Percentiles rank a stretch among this genome's conserved stretches.
Conservation (phyloP, 1,139 yeast species). For the Yamadazyma atmosphaerica region DNA sequence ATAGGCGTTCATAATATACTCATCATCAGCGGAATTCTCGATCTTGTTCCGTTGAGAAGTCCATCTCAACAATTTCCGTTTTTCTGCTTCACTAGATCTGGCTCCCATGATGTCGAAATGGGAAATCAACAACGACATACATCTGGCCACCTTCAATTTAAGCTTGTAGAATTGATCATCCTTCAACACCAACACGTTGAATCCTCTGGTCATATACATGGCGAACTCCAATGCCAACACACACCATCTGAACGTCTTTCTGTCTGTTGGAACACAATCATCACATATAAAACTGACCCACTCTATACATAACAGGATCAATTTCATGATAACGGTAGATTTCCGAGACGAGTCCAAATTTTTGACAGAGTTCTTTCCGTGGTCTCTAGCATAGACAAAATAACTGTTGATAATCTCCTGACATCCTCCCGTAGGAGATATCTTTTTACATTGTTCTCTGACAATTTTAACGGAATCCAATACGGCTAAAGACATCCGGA, state of each 20-base stretch:
- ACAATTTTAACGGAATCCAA: conserved; percentile 63
- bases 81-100: conserved; percentile 81
- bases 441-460: conserved; percentile 41
- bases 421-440: conserved; percentile 52
- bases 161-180: conserved; percentile 74
- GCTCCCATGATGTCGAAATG: conserved; percentile 99
- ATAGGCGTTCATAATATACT: conserved; percentile 52
- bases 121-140: conserved; percentile 89
- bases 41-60: conserved; percentile 47
- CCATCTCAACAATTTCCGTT: conserved; percentile 54
- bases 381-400: conserved; percentile 81
- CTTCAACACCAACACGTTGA: conserved; percentile 77
- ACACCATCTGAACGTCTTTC: conserved; percentile 93
- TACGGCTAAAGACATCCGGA: conserved; percentile 66
- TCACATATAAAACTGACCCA: conserved; percentile 95
- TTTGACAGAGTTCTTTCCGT: conserved; percentile 71
- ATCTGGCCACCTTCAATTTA: conserved; percentile 85
- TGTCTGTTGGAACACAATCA: conserved; percentile 91
- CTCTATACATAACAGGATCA: conserved; percentile 76
- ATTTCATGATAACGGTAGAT: conserved; percentile 67
- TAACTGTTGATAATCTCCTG: conserved; percentile 78
- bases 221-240: conserved; percentile 94
- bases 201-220: conserved; percentile 91
- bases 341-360: conserved; percentile 66
- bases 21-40: conserved; percentile 62